These are phyloP conservation scores for Aquilaria sinensis DNA, from an alignment of 345 rosid species.

Conservation along the genomic window DNA sequence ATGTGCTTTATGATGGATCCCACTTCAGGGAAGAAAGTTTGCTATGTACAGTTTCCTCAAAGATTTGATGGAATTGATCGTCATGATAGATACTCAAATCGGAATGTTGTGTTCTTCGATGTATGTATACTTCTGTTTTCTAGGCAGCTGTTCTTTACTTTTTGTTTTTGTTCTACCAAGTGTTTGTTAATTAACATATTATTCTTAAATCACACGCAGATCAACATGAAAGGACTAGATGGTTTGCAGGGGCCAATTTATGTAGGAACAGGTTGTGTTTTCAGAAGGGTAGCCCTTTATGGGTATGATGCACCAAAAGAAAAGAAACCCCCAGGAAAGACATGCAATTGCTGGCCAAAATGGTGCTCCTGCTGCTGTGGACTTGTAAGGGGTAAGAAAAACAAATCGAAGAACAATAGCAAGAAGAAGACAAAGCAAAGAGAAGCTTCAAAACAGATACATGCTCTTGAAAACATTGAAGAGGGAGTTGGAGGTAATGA, in stretches of 20 bases:
- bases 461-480: conserved; percentile 82
- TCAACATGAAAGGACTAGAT: conserved; percentile 98
- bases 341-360: conserved; percentile 96
- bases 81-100: conserved; percentile 91
- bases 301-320: conserved; percentile 86
- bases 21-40: conserved; percentile 76
- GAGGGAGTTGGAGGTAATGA: conserved; percentile 57
- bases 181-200: conserved; percentile 5
- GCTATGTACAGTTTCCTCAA: conserved; percentile 99
- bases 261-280: conserved; percentile 97
- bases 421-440: conserved; percentile 57
- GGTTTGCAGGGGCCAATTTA: conserved; percentile 98
- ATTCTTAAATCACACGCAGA: conserved; percentile 35
- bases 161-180: neutral
- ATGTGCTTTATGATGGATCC: conserved; percentile 99
- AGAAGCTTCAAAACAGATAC: conserved; percentile 87
- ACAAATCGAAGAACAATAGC: conserved; percentile 50
- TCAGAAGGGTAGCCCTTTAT: conserved; percentile 90
- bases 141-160: neutral
- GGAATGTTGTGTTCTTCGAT: conserved; percentile 93
- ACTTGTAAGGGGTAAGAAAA: conserved; percentile 66
- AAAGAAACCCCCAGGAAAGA: conserved; percentile 85
- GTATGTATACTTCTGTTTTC: conserved; percentile 37
- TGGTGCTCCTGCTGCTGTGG: conserved; percentile 88
- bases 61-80: conserved; percentile 98